phyloP scores from a whole-genome alignment of 768 basidiomycete species.

The Aureoboletus auriporus region DNA sequence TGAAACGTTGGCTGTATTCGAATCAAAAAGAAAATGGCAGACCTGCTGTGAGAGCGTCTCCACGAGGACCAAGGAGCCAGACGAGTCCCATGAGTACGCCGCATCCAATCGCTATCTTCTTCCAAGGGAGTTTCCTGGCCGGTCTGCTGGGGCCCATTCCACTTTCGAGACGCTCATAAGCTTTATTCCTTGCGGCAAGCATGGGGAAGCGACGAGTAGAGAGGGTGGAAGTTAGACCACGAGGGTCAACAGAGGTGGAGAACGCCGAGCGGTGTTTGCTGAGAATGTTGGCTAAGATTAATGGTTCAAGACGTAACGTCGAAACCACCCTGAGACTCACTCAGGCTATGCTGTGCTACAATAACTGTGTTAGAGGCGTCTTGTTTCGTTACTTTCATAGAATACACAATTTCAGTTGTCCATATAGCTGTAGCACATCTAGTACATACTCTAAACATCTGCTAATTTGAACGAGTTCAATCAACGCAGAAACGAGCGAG shows the following conservation, averaged over 20 bases:
- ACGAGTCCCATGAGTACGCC: slow-evolving; percentile 53
- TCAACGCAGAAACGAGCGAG: too few relatives aligned
- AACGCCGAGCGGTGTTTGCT: slow-evolving; percentile 17
- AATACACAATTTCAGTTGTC: too few relatives aligned
- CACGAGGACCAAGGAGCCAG: slow-evolving; percentile 60
- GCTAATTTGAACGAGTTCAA: too few relatives aligned
- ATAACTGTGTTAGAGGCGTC: too few relatives aligned
- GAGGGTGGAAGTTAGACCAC: slow-evolving; percentile 15
- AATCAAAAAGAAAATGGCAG: background rate
- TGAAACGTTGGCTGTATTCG: background rate
- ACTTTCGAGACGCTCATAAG: slow-evolving; percentile 60
- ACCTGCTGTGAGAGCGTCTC: slow-evolving; percentile 17
- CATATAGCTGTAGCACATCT: too few relatives aligned
- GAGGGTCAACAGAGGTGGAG: slow-evolving; percentile 31
- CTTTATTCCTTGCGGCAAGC: slow-evolving; percentile 31
- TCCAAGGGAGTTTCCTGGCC: slow-evolving; percentile 48
- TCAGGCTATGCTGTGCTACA: too few relatives aligned
- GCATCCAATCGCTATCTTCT: slow-evolving; percentile 61
- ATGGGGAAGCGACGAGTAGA: slow-evolving; percentile 14
- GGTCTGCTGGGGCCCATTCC: slow-evolving; percentile 50
- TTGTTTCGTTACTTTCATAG: too few relatives aligned
- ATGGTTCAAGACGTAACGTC: too few relatives aligned
- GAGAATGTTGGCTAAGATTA: slow-evolving; percentile 16
- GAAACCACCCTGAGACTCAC: too few relatives aligned
- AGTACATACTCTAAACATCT: too few relatives aligned